Base-by-base conservation (phyloP, 164 flowering plant genomes). In the Chimonanthus salicifolius region DNA sequence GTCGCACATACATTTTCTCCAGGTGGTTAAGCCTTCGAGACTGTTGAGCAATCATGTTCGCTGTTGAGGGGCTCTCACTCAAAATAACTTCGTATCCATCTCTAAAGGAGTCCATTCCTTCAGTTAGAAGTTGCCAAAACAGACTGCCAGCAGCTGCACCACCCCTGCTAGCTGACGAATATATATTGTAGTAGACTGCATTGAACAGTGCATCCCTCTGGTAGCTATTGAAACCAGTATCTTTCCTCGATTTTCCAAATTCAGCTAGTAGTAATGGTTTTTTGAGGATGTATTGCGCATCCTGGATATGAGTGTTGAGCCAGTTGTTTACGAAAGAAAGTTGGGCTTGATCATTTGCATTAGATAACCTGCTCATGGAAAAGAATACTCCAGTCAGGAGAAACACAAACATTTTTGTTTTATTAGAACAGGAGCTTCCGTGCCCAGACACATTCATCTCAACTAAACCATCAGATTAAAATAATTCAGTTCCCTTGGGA, bases 51-150 rank as follows among this genome's bases (percentile, higher is more conserved):
- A 90, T 88, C 20, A 89, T 20, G 49, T 6, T 70, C 7, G 85
- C 89, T 0, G 90, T 89, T 0, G 92, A 81, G 21, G 91, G 83
- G 82, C 75, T 85, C 79, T 89, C 85, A 9, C 78, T 83, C 49
- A 92, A 70, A 43, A 93, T 75, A 20, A 93, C 80, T 72, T 88
- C 96, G 51, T 93, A 89, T 63, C 98, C 96, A 82, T 93, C 96
- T 51, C 85, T 75, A 74, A 78, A 83, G 10, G 76, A 71, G 78
- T 89, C 98, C 93, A 91, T 85, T 67, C 91, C 93, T 77, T 86
- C 84, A 0, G 85, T 63, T 3, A 91, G 74, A 43, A 90, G 86
- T 71, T 92, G 97, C 97, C 97, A 92, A 77, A 90, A 89, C 78
- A 90, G 73, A 73, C 90, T 88, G 20, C 97, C 94, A 1, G 79